Conservation (phyloP, 257 asterid species). For the Fraxinus quadrangulata region DNA sequence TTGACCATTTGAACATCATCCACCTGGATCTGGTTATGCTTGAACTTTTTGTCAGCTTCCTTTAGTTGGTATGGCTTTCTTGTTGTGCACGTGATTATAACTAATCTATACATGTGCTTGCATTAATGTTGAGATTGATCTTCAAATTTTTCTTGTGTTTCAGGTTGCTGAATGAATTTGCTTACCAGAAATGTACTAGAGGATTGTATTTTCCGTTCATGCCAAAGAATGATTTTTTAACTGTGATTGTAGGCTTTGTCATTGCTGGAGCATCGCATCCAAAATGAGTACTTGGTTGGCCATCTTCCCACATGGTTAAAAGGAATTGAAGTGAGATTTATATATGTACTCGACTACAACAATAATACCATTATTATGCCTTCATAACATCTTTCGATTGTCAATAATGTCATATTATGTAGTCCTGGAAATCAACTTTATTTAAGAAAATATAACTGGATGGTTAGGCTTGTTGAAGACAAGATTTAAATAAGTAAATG, state of each 20-base stretch:
- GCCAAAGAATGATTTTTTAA: slow-evolving; percentile 20
- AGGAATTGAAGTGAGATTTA: slow-evolving; percentile 33
- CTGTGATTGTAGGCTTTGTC: slow-evolving; percentile 55
- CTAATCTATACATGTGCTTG: slow-evolving; percentile 2
- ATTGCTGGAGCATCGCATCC: slow-evolving; percentile 56
- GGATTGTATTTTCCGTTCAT: slow-evolving; percentile 12
- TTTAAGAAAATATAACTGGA: no score
- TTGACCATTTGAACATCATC: no score
- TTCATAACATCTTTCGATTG: no score
- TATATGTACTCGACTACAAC: no score
- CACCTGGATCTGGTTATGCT: slow-evolving; percentile 44
- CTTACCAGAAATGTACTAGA: neutral
- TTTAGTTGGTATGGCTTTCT: slow-evolving; percentile 45
- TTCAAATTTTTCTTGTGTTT: slow-evolving; percentile 22
- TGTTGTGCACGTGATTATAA: neutral
- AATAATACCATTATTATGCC: no score
- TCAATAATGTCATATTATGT: no score
- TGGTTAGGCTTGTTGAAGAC: no score
- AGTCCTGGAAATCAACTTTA: no score
- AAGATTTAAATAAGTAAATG: no score
- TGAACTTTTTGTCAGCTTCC: slow-evolving; percentile 47
- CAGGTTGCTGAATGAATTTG: slow-evolving; percentile 48
- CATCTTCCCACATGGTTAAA: slow-evolving; percentile 77
- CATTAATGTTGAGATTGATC: neutral
- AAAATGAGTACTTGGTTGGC: slow-evolving; percentile 66